Evolutionary conservation across 1,284 basidiomycete genomes (phyloP).

Genomic region (Ganoderma meredithae): DNA sequence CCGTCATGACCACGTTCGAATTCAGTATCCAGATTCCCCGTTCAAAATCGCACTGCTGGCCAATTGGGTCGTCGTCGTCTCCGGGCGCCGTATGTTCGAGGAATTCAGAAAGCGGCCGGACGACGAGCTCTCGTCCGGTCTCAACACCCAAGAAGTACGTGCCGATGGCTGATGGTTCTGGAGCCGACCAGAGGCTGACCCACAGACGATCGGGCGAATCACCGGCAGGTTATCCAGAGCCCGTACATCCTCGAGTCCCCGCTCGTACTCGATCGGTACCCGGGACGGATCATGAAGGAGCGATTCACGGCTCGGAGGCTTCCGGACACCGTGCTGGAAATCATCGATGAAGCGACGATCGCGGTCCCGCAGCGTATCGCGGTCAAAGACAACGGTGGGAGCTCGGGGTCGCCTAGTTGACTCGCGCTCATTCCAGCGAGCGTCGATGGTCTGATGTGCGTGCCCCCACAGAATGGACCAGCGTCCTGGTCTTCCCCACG

Average conservation of each 20-base stretch:
- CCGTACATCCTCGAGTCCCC: not conserved
- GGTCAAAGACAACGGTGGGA: constrained; percentile 9
- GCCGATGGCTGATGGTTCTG: not conserved
- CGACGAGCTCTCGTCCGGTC: not conserved
- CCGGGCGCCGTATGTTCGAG: not conserved
- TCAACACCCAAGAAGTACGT: not conserved
- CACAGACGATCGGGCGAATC: not conserved
- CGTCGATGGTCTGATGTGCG: constrained; percentile 41
- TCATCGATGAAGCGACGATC: not conserved
- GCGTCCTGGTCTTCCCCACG: constrained; percentile 3
- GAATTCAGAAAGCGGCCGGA: not conserved
- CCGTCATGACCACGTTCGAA: not conserved
- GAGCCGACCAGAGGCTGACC: not conserved
- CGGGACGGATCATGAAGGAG: not conserved
- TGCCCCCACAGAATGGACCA: constrained; percentile 16
- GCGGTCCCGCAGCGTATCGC: not conserved
- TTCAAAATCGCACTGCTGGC: no score
- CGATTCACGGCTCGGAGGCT: not conserved
- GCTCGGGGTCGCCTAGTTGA: no score
- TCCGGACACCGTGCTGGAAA: not conserved
- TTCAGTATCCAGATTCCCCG: no score
- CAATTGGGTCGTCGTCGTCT: no score
- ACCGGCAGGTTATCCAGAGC: not conserved
- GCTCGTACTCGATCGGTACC: not conserved
- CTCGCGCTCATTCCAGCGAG: not conserved